A percentile compares a stretch with the other conserved stretches of the same genome.
These are phyloP conservation scores for Microsporum audouinii DNA, from an alignment of 2,329 filamentous ascomycete genomes.

Conservation along the genomic window DNA sequence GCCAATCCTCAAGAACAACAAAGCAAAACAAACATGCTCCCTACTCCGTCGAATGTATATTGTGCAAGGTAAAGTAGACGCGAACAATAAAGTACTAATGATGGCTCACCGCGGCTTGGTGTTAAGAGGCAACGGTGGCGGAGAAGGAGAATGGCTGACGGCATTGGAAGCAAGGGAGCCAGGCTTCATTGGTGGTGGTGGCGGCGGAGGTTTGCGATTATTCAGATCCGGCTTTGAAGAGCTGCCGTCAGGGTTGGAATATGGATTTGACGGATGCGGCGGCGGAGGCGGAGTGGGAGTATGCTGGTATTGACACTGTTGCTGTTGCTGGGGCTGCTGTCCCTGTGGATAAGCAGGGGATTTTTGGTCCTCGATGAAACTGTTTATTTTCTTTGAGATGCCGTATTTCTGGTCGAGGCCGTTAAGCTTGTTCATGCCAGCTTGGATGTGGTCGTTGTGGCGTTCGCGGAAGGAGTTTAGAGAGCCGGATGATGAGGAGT, in stretches of 20 bases:
- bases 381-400: slow-evolving; percentile 40
- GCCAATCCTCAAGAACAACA: neutral
- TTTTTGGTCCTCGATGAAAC: slow-evolving; percentile 34
- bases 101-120: slow-evolving; percentile 42
- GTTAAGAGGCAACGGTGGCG: slow-evolving; percentile 46
- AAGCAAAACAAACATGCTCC: neutral
- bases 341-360: slow-evolving; percentile 20
- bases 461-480: slow-evolving; percentile 47
- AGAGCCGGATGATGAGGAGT: neutral
- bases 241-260: slow-evolving; percentile 17
- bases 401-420: slow-evolving; percentile 52
- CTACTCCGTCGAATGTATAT: neutral
- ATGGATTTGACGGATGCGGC: slow-evolving; percentile 14
- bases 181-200: slow-evolving; percentile 48
- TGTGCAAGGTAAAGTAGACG: neutral
- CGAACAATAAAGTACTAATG: neutral
- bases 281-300: slow-evolving; percentile 16
- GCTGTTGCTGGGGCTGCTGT: slow-evolving; percentile 6
- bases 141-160: slow-evolving; percentile 24
- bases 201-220: slow-evolving; percentile 43
- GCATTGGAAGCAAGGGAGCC: slow-evolving; percentile 31
- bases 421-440: slow-evolving; percentile 48
- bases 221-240: slow-evolving; percentile 22
- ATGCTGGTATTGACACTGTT: slow-evolving; percentile 11
- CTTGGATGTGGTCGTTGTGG: slow-evolving; percentile 56